Evolutionary conservation across 2,329 filamentous ascomycete species (phyloP), one percentile per base, ranked within the genome.

Genomic region (Trichoderma pleuroti): DNA sequence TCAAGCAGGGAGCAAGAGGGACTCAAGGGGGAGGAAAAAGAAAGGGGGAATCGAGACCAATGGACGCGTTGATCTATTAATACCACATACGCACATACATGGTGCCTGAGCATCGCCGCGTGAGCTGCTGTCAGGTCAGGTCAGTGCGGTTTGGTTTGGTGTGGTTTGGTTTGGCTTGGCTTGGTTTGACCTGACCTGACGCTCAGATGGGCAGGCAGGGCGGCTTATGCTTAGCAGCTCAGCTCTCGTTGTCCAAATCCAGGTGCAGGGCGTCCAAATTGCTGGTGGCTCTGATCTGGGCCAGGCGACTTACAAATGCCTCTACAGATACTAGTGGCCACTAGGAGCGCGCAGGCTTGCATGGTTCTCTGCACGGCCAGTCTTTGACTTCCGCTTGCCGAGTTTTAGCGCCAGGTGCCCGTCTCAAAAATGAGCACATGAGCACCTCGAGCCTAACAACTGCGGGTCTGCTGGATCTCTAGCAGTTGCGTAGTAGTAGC

Each of bases 371-470:
- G 68, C 65, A 63, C 56, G 69, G 62, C 67, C 60, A 64, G 70
- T 73, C 56, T 73, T 77, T 77, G 75, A 77, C 76, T 80, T 79
- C 76, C 75, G 76, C 77, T 78, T 78, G 79, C 79, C 80, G 80
- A 79, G 77, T 77, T 71, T 80, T 83, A 81, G 80, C 80, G 81
- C 78, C 76, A 75, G 75, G 74, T 77, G 77, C 76, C 76, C 78
- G 81, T 82, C 81, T 82, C 78, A 78, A 71, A 72, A 81, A 80
- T 80, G 81, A 78, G 80, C 83, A 84, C 82, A 84, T 84, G 83
- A 84, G 80, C 81, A 81, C 59, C 64, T 73, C 49, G 79, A 79
- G 80, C 81, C 81, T 78, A 82, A 79, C 74, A 73, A 73, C 49
- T 81, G 80, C 78, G 80, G 80, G 77, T 81, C 74, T 67, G 46